These are phyloP conservation scores for Rhizopogon salebrosus DNA, from an alignment of 768 basidiomycete species.

Conservation along the genomic window DNA sequence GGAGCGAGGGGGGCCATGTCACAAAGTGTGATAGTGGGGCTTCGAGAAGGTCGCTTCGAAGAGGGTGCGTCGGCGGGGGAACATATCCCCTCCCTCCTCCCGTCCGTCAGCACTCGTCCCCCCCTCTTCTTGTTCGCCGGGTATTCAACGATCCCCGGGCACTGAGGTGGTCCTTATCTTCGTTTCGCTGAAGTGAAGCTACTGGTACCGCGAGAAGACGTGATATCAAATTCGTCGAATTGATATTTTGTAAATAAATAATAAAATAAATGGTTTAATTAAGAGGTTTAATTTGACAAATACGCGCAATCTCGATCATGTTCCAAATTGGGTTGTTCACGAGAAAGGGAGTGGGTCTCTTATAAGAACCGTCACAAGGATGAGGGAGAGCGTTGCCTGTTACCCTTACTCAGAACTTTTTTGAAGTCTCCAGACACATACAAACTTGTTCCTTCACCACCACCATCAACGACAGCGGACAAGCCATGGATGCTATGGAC, in stretches of 20 bases:
- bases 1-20: not conserved
- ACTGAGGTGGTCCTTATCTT: conserved; percentile 6
- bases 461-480: not conserved
- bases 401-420: conserved; percentile 18
- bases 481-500: conserved; percentile 58
- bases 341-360: conserved; percentile 20
- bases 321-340: not conserved
- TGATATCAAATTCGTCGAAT: conserved; percentile 6
- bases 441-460: not conserved
- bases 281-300: conserved; percentile 29
- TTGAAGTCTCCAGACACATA: conserved; percentile 1
- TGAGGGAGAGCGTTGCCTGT: conserved; percentile 5
- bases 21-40: conserved; percentile 8
- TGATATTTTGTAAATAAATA: conserved; percentile 5
- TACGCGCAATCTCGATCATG: conserved; percentile 15
- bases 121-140: conserved; percentile 3
- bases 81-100: conserved; percentile 6
- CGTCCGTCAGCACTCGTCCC: too few relatives aligned
- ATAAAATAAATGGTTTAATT: conserved; percentile 15
- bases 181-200: not conserved
- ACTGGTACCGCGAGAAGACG: conserved; percentile 1
- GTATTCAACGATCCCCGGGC: conserved; percentile 5
- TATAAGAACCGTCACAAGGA: conserved; percentile 20
- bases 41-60: not conserved
- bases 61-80: conserved; percentile 6